Percentiles rank a stretch among this genome's conserved stretches.
Conservation (phyloP, 306 rosid species). For the Fragaria nilgerrensis region DNA sequence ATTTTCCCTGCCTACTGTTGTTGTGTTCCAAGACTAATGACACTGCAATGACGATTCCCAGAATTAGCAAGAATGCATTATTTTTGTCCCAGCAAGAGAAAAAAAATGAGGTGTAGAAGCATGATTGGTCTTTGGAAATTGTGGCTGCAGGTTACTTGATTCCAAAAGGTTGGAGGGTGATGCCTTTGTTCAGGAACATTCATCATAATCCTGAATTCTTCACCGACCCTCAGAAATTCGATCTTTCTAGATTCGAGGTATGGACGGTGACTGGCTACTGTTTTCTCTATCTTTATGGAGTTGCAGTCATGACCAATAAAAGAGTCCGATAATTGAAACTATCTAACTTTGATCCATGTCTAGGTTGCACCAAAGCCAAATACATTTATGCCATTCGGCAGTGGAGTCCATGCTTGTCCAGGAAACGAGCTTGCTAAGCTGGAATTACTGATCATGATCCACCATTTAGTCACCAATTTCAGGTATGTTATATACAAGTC, state of each 20-base stretch:
- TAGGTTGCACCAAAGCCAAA: conserved; percentile 86
- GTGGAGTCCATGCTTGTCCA: conserved; percentile 90
- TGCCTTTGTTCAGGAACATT: conserved; percentile 91
- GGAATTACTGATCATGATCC: conserved; percentile 75
- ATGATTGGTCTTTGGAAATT: conserved; percentile 21
- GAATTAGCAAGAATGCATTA: not conserved
- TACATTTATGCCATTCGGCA: conserved; percentile 92
- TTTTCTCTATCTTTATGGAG: not conserved
- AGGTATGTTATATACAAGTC: conserved; percentile 39
- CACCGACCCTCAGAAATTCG: conserved; percentile 67
- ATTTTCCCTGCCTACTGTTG: not conserved
- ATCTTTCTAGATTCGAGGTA: conserved; percentile 94
- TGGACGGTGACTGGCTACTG: not conserved
- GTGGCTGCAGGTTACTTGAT: conserved; percentile 67
- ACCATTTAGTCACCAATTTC: conserved; percentile 81
- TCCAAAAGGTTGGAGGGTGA: conserved; percentile 96
- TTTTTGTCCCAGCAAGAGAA: not conserved
- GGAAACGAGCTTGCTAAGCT: conserved; percentile 97
- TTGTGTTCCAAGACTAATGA: not conserved
- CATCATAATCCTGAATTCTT: conserved; percentile 84
- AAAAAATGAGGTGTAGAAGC: not conserved
- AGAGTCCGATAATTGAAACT: not conserved
- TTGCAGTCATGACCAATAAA: not conserved
- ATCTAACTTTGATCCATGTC: not conserved
- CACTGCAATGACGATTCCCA: not conserved